Evolutionary conservation across 768 basidiomycete species (phyloP).

Genomic region (Hypsizygus marmoreus): DNA sequence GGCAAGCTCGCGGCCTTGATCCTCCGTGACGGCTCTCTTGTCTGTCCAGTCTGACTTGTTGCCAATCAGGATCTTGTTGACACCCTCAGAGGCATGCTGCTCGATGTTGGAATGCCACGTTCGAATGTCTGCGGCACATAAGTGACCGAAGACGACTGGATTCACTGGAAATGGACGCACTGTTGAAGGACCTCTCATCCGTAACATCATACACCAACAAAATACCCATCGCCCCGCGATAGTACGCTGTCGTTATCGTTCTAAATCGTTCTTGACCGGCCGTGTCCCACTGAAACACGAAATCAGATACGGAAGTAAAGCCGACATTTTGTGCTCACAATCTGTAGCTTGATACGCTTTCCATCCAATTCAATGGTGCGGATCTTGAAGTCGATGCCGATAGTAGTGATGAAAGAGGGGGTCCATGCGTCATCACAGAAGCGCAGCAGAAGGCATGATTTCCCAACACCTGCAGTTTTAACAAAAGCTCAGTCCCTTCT

Average conservation of each 20-base stretch:
- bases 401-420: slow-evolving; percentile 98
- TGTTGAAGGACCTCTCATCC: slow-evolving; percentile 93
- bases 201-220: slow-evolving; percentile 98
- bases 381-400: slow-evolving; percentile 99
- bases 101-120: slow-evolving; percentile 99
- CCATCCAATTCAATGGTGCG: slow-evolving; percentile 98
- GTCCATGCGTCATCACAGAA: slow-evolving; percentile 99
- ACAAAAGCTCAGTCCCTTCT: slow-evolving; percentile 6
- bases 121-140: slow-evolving; percentile 74
- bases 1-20: slow-evolving; percentile 91
- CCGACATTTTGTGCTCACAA: slow-evolving; percentile 55
- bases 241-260: slow-evolving; percentile 98
- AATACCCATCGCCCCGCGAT: slow-evolving; percentile 99
- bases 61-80: slow-evolving; percentile 98
- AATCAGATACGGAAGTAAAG: slow-evolving; percentile 4
- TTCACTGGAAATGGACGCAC: slow-evolving; percentile 48
- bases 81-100: slow-evolving; percentile 97
- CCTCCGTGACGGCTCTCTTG: slow-evolving; percentile 88
- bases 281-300: slow-evolving; percentile 84
- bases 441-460: slow-evolving; percentile 92
- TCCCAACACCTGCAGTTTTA: slow-evolving; percentile 76
- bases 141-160: slow-evolving; percentile 1
- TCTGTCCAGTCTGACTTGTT: slow-evolving; percentile 99
- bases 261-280: slow-evolving; percentile 98
- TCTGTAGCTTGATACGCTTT: slow-evolving; percentile 98